These are phyloP conservation scores for Funneliformis caledonium DNA, from an alignment of 371 early-diverging fungal genomes.

Conservation along the genomic window DNA sequence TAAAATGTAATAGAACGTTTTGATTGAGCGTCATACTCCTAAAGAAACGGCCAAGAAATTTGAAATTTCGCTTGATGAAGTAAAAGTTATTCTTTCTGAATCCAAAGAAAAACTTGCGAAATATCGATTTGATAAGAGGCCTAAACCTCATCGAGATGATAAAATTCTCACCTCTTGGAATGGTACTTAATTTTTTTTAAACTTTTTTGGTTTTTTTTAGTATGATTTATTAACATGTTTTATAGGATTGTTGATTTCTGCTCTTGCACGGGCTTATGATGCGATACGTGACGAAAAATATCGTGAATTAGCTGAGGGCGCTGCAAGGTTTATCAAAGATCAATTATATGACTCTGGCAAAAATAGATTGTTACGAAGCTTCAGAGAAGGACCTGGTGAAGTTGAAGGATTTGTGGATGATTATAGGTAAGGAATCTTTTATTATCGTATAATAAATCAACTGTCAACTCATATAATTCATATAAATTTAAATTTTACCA, in stretches of 20 bases:
- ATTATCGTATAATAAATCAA: background rate
- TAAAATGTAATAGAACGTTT: constrained; percentile 54
- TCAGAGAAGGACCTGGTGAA: constrained; percentile 55
- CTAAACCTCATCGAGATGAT: constrained; percentile 69
- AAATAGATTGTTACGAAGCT: constrained; percentile 53
- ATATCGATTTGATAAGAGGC: constrained; percentile 52
- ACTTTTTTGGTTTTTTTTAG: background rate
- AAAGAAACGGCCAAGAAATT: constrained; percentile 55
- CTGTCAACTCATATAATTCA: background rate
- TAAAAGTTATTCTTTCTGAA: constrained; percentile 44
- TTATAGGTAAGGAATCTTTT: constrained; percentile 55
- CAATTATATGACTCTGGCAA: constrained; percentile 51
- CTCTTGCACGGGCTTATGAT: constrained; percentile 52
- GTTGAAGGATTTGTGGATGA: constrained; percentile 67
- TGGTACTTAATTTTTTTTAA: constrained; percentile 42
- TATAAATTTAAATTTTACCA: constrained; percentile 8
- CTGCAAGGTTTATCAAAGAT: constrained; percentile 59
- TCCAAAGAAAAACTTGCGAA: constrained; percentile 53
- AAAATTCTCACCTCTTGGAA: constrained; percentile 65
- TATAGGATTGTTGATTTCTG: constrained; percentile 62
- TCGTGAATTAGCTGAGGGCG: constrained; percentile 49
- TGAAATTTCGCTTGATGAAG: constrained; percentile 45
- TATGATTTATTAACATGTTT: background rate
- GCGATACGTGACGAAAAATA: constrained; percentile 45
- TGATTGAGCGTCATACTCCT: constrained; percentile 50